Base-by-base conservation (phyloP, 768 basidiomycete species). In the Mycena filopes region DNA sequence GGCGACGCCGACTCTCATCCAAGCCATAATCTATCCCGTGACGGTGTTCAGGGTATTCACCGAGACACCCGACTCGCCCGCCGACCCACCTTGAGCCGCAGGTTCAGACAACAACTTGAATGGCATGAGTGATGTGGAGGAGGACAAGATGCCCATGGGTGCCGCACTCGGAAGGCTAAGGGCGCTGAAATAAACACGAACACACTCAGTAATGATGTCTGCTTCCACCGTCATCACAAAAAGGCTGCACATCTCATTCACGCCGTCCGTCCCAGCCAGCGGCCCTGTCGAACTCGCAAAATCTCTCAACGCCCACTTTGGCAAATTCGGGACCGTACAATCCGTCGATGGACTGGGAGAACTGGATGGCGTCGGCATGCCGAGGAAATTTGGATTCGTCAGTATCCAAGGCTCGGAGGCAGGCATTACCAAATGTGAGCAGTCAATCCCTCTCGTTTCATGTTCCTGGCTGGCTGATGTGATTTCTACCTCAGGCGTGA, bases 301-400 rank as follows among this genome's bases (percentile, higher is more conserved):
- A 91, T 74, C 80, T 92, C 21, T 80, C 80, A 9, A 75, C 79
- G 36, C 85, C 88, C 40, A 80, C 93, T 3, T 84, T 84, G 0
- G 78, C 83, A 58, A 60, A 2, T 95, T 94, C 72, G 93, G 92
- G 15, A 86, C 80, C 0, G 88, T 95, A 15, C 87, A 81, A 67
- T 80, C 86, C 15, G 76, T 93, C n/a, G 90, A 94, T 71, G 92
- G 92, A 2, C 84, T 94, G 59, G 92, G 89, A 2, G 74, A 80
- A 46, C 73, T 80, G 23, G 89, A 94, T 70, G 90, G 81, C 0
- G 74, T 93, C 0, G 92, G 90, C 2, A 81, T 86, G 68, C 88
- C 87, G 3, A 80, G 87, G 72, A 90, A 86, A 72, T 95, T 91
- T 72, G 94, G 83, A 1, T 93, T 87, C 76, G 84, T 90, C 21